These are phyloP conservation scores for Pseudocercospora fuligena DNA, from an alignment of 2,329 filamentous ascomycete species.

Conservation along the genomic window DNA sequence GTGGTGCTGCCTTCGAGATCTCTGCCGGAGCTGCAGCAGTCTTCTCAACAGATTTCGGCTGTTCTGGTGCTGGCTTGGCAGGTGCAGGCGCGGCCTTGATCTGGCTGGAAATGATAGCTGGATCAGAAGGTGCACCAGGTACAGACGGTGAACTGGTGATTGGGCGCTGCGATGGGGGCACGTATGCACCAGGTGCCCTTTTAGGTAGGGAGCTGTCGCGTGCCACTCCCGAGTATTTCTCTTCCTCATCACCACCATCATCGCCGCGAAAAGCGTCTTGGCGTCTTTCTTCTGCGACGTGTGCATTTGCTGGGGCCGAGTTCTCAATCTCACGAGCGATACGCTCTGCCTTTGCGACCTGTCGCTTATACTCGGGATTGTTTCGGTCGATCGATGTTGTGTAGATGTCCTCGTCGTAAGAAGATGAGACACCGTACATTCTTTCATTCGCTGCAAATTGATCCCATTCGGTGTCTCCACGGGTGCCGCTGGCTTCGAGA, in stretches of 20 bases:
- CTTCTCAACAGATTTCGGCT: slow-evolving; percentile 33
- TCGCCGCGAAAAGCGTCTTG: slow-evolving; percentile 68
- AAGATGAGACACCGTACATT: slow-evolving; percentile 83
- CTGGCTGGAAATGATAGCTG: slow-evolving; percentile 89
- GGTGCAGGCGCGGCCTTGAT: slow-evolving; percentile 56
- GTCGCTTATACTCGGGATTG: slow-evolving; percentile 79
- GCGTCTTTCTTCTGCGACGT: slow-evolving; percentile 84
- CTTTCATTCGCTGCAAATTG: slow-evolving; percentile 91
- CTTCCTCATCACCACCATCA: slow-evolving; percentile 81
- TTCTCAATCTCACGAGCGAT: slow-evolving; percentile 90
- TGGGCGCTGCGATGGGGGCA: slow-evolving; percentile 83
- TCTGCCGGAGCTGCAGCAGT: slow-evolving; percentile 25
- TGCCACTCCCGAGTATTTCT: slow-evolving; percentile 95
- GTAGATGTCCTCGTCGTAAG: slow-evolving; percentile 93
- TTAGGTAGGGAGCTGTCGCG: slow-evolving; percentile 66
- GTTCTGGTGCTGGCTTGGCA: slow-evolving; percentile 13
- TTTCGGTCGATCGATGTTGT: slow-evolving; percentile 87
- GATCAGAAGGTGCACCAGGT: slow-evolving; percentile 78
- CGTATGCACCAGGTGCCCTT: slow-evolving; percentile 75
- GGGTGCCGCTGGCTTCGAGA: slow-evolving; percentile 54
- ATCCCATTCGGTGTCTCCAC: slow-evolving; percentile 69
- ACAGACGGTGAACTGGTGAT: slow-evolving; percentile 75
- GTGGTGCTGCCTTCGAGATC: slow-evolving; percentile 15
- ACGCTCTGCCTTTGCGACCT: slow-evolving; percentile 76
- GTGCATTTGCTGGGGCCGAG: slow-evolving; percentile 72